Evolutionary conservation across 2,329 filamentous ascomycete genomes (phyloP).

Genomic region (Monilinia vaccinii-corymbosi): DNA sequence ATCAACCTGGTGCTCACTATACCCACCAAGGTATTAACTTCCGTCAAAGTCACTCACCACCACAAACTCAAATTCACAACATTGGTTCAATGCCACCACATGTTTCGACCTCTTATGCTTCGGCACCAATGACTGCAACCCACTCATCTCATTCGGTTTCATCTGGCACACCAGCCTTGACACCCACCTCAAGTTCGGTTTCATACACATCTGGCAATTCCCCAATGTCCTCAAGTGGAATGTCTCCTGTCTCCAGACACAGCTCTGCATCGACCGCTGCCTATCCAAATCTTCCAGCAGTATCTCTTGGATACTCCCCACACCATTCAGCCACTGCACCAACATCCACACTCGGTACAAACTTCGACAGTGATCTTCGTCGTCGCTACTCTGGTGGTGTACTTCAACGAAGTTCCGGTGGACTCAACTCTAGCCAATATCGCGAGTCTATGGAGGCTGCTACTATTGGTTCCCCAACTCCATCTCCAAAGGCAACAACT

Average conservation of each 20-base stretch:
- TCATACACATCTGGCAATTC: slow-evolving; percentile 74
- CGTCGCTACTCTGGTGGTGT: slow-evolving; percentile 59
- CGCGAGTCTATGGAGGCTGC: slow-evolving; percentile 22
- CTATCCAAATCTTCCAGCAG: slow-evolving; percentile 67
- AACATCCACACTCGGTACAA: slow-evolving; percentile 60
- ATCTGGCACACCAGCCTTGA: slow-evolving; percentile 63
- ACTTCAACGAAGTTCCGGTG: slow-evolving; percentile 48
- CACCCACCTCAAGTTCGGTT: slow-evolving; percentile 64
- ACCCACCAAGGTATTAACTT: slow-evolving; percentile 44
- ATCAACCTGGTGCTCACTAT: slow-evolving; percentile 63
- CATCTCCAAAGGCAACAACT: slow-evolving; percentile 24
- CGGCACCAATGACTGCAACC: slow-evolving; percentile 53
- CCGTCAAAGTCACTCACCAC: slow-evolving; percentile 48
- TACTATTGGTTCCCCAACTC: slow-evolving; percentile 21
- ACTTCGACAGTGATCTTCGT: slow-evolving; percentile 53
- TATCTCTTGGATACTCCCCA: slow-evolving; percentile 58
- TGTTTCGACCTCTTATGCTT: slow-evolving; percentile 36
- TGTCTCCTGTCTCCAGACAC: slow-evolving; percentile 57
- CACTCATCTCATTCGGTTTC: slow-evolving; percentile 41
- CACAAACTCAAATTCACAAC: slow-evolving; percentile 29
- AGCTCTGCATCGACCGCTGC: slow-evolving; percentile 50
- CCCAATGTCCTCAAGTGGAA: slow-evolving; percentile 55
- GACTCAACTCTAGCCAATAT: slow-evolving; percentile 1
- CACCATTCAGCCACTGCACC: slow-evolving; percentile 52
- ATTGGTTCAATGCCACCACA: slow-evolving; percentile 23